Evolutionary conservation across 1,139 yeast genomes (phyloP), one percentile per base, ranked within the genome.

Genomic region (Hyphopichia buzzinii): DNA sequence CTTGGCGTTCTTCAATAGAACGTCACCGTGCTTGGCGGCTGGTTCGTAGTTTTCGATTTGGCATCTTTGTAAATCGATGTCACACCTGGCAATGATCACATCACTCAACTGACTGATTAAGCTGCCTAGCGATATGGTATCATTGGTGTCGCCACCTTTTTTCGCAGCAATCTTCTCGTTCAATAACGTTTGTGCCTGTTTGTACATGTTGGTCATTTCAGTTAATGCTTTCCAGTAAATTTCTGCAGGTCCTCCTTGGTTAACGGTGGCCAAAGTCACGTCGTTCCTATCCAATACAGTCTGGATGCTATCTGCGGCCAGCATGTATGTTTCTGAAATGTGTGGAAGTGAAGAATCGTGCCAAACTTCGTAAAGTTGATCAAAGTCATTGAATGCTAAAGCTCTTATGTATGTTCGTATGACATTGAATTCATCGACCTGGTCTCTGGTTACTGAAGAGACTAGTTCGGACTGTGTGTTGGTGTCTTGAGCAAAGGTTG

Each of bases 21-120:
- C 48, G 2, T 41, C 47, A 25, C 42, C 50, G 46, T 62, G 61
- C 29, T 55, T 57, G 4, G 41, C 44, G 0, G 76, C 66, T 19
- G 55, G 54, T 17, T 57, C 64, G 30, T 46, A 44, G 17, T 55
- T 50, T 3, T 33, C 36, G 0, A 75, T 34, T 34, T 59, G 64
- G 17, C 70, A 54, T 39, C 81, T 56, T 49, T 75, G 80, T n/a
- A 74, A 47, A 36, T 75, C 81, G 4, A 75, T 62, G 49, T 77
- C 82, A 1, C 79, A 69, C 37, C 81, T 55, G 27, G 74, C 78
- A 17, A 76, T 69, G 27, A 67, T 50, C 1, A 76, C 55, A 4
- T 69, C 63, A 42, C 77, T 59, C 2, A 74, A 44, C 39, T 70
- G 73, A 7, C 69, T 58, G 8, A 72, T 59, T 17, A 69, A 42